A percentile compares a stretch with the other conserved stretches of the same genome.
These are phyloP conservation scores for Colletotrichum truncatum DNA, from an alignment of 2,329 filamentous ascomycete species.

Conservation along the genomic window DNA sequence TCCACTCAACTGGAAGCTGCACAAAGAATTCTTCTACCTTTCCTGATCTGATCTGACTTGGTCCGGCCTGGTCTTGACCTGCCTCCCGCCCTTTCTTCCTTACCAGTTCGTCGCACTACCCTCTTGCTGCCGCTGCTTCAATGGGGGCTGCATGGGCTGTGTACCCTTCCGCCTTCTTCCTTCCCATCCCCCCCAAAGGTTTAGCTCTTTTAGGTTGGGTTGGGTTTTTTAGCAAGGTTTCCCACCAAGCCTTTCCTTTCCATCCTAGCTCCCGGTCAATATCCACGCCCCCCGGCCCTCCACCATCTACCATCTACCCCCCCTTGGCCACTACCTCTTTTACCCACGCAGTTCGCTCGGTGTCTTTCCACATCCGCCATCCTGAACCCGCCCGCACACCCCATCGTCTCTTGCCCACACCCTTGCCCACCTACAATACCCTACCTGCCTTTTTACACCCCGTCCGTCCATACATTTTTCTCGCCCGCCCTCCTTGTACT, in stretches of 20 bases:
- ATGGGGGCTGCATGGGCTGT: neutral
- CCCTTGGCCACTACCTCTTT: neutral
- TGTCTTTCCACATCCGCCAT: neutral
- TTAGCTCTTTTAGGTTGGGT: slow-evolving; percentile 11
- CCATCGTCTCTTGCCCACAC: neutral
- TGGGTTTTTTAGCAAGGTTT: slow-evolving; percentile 14
- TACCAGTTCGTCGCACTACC: neutral
- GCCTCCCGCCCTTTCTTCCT: neutral
- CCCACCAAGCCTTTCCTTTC: slow-evolving; percentile 4
- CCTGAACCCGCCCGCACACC: neutral
- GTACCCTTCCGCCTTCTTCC: neutral
- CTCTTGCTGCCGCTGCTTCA: neutral
- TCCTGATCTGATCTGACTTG: neutral
- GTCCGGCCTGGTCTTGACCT: too few relatives aligned
- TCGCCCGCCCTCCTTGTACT: slow-evolving; percentile 19
- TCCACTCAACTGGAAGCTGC: neutral
- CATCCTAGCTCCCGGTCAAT: slow-evolving; percentile 25
- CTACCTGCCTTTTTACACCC: neutral
- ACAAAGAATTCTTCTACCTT: neutral
- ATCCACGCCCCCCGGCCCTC: neutral
- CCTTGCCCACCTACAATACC: neutral
- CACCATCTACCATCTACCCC: neutral
- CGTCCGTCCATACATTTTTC: slow-evolving; percentile 21
- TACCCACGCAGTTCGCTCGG: slow-evolving; percentile 13
- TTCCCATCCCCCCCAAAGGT: neutral